Evolutionary conservation across 306 rosid genomes (phyloP), one percentile per base, ranked within the genome.

Genomic region (Parietaria judaica): DNA sequence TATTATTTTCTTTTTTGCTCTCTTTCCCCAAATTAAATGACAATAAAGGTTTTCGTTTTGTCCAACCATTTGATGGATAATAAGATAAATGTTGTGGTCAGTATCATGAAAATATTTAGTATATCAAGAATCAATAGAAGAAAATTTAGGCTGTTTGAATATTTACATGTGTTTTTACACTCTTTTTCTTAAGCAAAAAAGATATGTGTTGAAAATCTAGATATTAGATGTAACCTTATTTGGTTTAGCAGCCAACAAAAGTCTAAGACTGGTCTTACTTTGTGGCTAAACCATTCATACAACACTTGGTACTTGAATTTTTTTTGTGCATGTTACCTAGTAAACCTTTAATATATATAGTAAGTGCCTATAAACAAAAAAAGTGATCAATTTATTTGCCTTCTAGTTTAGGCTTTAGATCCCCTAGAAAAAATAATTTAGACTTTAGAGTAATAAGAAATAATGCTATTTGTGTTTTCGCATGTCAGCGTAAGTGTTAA

Each of bases 41-140:
- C 54, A 35, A 75, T n/a, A 43, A 41, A 15, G 41, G 51, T 4
- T 38, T 41, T 4, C 2, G 14, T 64, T 51, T 64, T 47, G 36
- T 41, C 50, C 69, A 65, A 41, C 60, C 60, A 41, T 31, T 8
- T 3, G 15, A 23, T 15, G 10, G 31, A 15, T 16, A 14, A 44
- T 60, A 45, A 60, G 52, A 60, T 60, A 7, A 61, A n/a, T n/a
- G n/a, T n/a, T 54, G 54, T 47, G 68, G 58, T 66, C 16, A 48
- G 63, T 17, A 63, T 62, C 56, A 55, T 39, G 50, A 37, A 49
- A 60, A 36, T 23, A n/a, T 36, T 15, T 11, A 36, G 38, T 51
- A 61, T 39, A 53, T 23, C 11, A 44, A 58, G 37, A 63, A 57
- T 16, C 62, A 58, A 71, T 8, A 23, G 56, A 60, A 54, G 39